Conservation (phyloP, 768 basidiomycete species). For the Tephrocybe sp. region DNA sequence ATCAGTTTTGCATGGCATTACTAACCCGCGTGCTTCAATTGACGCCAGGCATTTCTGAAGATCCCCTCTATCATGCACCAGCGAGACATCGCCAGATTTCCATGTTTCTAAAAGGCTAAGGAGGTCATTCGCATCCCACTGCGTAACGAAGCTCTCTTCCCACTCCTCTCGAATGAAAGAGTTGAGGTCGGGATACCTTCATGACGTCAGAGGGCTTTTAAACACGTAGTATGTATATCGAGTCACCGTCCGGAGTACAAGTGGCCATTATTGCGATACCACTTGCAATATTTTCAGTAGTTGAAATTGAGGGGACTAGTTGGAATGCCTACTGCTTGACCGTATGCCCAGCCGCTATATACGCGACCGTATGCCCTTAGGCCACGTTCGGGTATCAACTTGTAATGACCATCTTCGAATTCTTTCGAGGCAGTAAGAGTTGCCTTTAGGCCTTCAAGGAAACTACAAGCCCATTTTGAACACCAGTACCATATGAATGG, state of each 20-base stretch:
- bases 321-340: slow-evolving; percentile 45
- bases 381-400: slow-evolving; percentile 42
- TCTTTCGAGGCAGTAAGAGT: slow-evolving; percentile 55
- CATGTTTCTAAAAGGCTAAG: slow-evolving; percentile 50
- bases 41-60: slow-evolving; percentile 37
- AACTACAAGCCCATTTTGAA: slow-evolving; percentile 30
- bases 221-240: neutral
- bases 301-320: neutral
- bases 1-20: slow-evolving; percentile 62
- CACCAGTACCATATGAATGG: neutral
- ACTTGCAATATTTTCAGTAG: slow-evolving; percentile 31
- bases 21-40: slow-evolving; percentile 52
- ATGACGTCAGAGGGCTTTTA: neutral
- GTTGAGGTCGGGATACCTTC: slow-evolving; percentile 48
- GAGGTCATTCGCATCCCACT: slow-evolving; percentile 59
- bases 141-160: slow-evolving; percentile 42
- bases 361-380: slow-evolving; percentile 56
- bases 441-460: slow-evolving; percentile 59
- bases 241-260: slow-evolving; percentile 40
- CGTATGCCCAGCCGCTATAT: slow-evolving; percentile 61
- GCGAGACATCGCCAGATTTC: slow-evolving; percentile 49
- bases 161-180: slow-evolving; percentile 52
- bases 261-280: slow-evolving; percentile 52
- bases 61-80: slow-evolving; percentile 41
- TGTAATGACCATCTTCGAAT: slow-evolving; percentile 56